These are phyloP conservation scores for Calonectria pteridis DNA, from an alignment of 2,329 filamentous ascomycete species.

Conservation along the genomic window DNA sequence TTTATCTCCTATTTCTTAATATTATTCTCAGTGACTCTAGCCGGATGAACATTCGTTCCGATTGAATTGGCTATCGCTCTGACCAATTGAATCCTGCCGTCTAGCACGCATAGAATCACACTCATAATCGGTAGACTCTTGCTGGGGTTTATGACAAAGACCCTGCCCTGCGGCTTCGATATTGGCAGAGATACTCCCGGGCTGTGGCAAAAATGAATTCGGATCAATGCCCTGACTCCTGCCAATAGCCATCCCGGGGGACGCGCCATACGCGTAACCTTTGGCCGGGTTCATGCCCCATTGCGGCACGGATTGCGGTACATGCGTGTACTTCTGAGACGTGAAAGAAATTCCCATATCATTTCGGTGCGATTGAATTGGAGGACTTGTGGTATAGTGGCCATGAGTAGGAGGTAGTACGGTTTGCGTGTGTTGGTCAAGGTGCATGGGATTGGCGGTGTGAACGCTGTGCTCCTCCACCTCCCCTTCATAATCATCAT, in stretches of 20 bases:
- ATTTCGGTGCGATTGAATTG: not conserved
- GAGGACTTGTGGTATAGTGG: not conserved
- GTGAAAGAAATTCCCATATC: not conserved
- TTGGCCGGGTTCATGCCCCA: not conserved
- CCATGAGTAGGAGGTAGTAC: not conserved
- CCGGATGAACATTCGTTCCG: too few species aligned
- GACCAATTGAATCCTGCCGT: too few species aligned
- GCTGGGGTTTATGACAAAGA: not conserved
- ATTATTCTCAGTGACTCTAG: too few species aligned
- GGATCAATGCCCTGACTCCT: not conserved
- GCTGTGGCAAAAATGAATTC: not conserved
- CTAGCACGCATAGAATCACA: too few species aligned
- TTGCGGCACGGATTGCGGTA: not conserved
- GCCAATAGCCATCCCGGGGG: not conserved
- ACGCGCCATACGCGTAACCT: not conserved
- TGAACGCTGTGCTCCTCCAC: not conserved
- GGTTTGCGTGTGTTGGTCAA: not conserved
- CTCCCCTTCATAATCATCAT: constrained; percentile 17
- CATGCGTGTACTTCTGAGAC: not conserved
- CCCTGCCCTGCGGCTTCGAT: not conserved
- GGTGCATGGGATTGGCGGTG: not conserved
- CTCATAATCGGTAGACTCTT: not conserved
- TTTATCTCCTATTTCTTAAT: too few species aligned
- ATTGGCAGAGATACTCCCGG: not conserved
- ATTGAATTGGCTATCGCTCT: too few species aligned